These are phyloP conservation scores for Podila epigama DNA, from an alignment of 192 early-diverging fungal species.

Conservation along the genomic window DNA sequence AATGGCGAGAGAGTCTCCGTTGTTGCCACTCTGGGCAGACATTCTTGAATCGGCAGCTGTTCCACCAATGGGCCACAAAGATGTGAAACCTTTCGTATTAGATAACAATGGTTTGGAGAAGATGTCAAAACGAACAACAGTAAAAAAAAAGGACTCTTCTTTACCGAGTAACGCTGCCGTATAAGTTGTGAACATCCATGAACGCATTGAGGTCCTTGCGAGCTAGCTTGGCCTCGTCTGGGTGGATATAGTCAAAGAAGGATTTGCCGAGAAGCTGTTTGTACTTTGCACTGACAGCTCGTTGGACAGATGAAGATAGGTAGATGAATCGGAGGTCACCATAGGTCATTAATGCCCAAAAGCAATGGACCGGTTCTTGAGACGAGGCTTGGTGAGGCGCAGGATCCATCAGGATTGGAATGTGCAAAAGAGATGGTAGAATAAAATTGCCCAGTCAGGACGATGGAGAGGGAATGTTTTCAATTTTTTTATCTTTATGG, in stretches of 20 bases:
- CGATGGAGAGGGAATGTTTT: no score
- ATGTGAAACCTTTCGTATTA: neutral
- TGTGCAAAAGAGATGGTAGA: no score
- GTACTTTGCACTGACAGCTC: slow-evolving; percentile 45
- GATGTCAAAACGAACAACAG: neutral
- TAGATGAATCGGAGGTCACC: slow-evolving; percentile 54
- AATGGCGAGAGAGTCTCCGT: slow-evolving; percentile 13
- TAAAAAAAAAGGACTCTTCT: neutral
- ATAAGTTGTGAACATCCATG: slow-evolving; percentile 50
- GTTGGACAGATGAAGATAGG: slow-evolving; percentile 47
- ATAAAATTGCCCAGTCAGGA: no score
- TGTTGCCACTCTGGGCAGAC: slow-evolving; percentile 49
- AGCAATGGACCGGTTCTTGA: slow-evolving; percentile 35
- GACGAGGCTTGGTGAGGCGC: neutral
- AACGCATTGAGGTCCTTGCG: slow-evolving; percentile 50
- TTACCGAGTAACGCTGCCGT: slow-evolving; percentile 54
- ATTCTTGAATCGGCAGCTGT: slow-evolving; percentile 42
- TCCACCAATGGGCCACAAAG: no score
- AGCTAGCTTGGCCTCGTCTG: slow-evolving; percentile 49
- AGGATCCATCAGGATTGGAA: no score
- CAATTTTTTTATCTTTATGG: no score
- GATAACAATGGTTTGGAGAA: neutral
- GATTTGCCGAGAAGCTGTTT: slow-evolving; percentile 48
- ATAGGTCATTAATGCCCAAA: slow-evolving; percentile 53
- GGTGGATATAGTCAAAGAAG: slow-evolving; percentile 56